Base-by-base conservation (phyloP, 257 asterid species). In the Gentiana dahurica region DNA sequence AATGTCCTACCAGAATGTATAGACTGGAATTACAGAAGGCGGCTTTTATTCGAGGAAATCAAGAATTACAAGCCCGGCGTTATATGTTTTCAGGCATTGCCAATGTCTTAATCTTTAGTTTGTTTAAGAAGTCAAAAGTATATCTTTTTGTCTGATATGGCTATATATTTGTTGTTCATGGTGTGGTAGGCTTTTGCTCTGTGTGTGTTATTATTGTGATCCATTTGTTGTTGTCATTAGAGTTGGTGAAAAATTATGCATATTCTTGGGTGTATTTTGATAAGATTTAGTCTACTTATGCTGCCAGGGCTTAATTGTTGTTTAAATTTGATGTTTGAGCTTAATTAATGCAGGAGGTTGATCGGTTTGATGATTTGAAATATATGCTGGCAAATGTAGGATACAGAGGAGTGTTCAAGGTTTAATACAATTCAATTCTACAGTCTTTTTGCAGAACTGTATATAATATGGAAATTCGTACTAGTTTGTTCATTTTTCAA, bases 1-100 rank as follows among this genome's bases (percentile, higher is more conserved):
- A 68, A 72, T 46, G 81, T 81, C 39, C 39, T 71, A 6, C 79
- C 80, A 12, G 62, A 77, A 38, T 71, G 71, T 59, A 67, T 89
- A 76, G 82, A 80, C 58, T 89, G 97, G 97, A 77, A 75, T 37
- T 74, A 77, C 59, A 75, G 97, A 44, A 86, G 81, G 79, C 75
- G 58, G 66, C 66, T 79, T 46, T 51, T 89, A 48, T 67, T 73
- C 43, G 52, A 72, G 73, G 97, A 89, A 74, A 67, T 89, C 66
- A 74, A 58, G 62, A 59, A 63, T 13, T 89, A 89, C 75, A 68
- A 69, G 62, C 77, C 94, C 3, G 79, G 83, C 66, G 73, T 89
- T 59, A 54, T 84, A 63, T 83, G 97, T 72, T 82, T 86, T 50
- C 97, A 89, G 89, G 97, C 68, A 72, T 60, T 72, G 61, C 64